Conservation (phyloP, 2,329 filamentous ascomycete species). For the Didymella pinodella region DNA sequence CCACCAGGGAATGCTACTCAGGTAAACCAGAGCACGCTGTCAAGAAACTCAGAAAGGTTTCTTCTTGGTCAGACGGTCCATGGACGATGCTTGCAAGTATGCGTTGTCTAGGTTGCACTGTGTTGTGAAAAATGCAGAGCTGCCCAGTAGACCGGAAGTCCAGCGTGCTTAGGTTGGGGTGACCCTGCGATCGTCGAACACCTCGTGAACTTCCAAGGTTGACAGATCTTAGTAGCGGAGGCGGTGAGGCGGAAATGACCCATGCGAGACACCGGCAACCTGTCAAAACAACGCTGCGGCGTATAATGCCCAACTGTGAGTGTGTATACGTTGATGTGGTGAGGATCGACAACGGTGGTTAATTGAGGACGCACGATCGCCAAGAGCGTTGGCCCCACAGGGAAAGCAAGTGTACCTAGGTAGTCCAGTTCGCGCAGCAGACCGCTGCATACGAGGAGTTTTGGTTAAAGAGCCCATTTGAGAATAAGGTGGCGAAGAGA, state of each 20-base stretch:
- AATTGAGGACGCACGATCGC: constrained; percentile 16
- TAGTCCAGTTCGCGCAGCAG: constrained; percentile 3
- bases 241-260: constrained; percentile 13
- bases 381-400: constrained; percentile 20
- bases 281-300: constrained; percentile 4
- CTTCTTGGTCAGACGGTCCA: not conserved
- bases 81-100: constrained; percentile 4
- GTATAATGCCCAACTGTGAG: constrained; percentile 12
- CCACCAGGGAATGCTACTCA: not conserved
- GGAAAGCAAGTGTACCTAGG: constrained; percentile 4
- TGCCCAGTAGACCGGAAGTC: constrained; percentile 24
- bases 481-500: constrained; percentile 36
- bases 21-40: not conserved
- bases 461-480: constrained; percentile 9
- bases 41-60: not conserved
- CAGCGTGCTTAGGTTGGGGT: constrained; percentile 23
- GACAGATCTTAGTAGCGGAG: constrained; percentile 9
- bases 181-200: constrained; percentile 28
- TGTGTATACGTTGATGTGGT: constrained; percentile 18
- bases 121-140: constrained; percentile 24
- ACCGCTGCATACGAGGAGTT: constrained; percentile 2
- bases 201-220: constrained; percentile 22
- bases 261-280: constrained; percentile 17
- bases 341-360: constrained; percentile 25
- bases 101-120: constrained; percentile 10